Base-by-base conservation (phyloP, 768 basidiomycete genomes). In the Baorangia bicolor region DNA sequence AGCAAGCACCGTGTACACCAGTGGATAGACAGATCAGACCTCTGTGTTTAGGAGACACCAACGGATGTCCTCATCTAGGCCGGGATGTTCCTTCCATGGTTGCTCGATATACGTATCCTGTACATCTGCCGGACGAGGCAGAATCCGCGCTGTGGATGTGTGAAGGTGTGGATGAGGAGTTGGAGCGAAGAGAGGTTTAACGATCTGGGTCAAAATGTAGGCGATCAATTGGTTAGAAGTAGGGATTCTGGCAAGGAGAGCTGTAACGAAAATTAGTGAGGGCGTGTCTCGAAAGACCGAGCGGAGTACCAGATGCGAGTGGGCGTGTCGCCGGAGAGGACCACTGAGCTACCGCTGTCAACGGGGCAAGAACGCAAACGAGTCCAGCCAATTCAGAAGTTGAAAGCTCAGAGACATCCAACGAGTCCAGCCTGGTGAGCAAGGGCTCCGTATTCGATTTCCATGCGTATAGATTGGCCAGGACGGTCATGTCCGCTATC, bases 31-130 rank as follows among this genome's bases (percentile, higher is more conserved):
- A 33, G 33, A 49, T 51, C 72, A 49, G 63, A 90, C 91, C 66
- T 81, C 69, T 14, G 83, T 76, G 58, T 83, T 77, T n/a, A 71
- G 64, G 27, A 90, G 73, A 69, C 86, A 88, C 89, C 90, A 93
- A 12, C 76, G 72, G 6, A 92, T 66, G 10, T 84, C 72, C 49
- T 84, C 81, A 9, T 76, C 73, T 9, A 82, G 69, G 5, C 85
- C 88, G 9, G 81, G 83, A 52, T 77, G 69, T 5, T 72, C 64
- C 64, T 94, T 93, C 91, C 91, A 93, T 28, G 63, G 69, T 64
- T 94, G 91, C 12, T 74, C 79, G 44, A 90, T 84, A 58, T 86
- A 88, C 42, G 84, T 83, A 60, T 94, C 92, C 43, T 88, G 84
- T 50, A 81, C 73, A 30, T 88, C 89, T 1, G 87, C 87, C 10